Conservation (phyloP, 2,329 filamentous ascomycete genomes). For the Ascocoryne sarcoides region DNA sequence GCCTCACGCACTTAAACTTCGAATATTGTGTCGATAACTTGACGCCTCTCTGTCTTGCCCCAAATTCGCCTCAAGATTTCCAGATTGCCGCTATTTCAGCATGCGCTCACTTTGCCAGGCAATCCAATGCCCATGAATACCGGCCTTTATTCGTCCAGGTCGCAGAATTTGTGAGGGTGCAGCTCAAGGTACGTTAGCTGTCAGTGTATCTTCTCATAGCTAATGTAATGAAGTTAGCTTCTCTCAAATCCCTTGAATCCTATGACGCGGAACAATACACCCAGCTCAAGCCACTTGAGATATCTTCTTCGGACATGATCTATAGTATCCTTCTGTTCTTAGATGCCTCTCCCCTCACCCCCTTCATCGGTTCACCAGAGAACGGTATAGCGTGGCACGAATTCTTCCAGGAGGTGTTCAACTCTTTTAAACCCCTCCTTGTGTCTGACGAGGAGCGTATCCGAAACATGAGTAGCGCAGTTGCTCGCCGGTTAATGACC, state of each 20-base stretch:
- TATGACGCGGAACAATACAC: constrained; percentile 31
- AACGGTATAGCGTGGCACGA: constrained; percentile 29
- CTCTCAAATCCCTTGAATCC: constrained; percentile 19
- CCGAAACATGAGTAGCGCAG: constrained; percentile 21
- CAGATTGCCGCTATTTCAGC: constrained; percentile 55
- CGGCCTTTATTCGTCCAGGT: constrained; percentile 46
- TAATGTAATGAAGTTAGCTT: constrained; percentile 17
- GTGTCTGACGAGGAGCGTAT: constrained; percentile 27
- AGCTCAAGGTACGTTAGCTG: constrained; percentile 41
- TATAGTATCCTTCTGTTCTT: constrained; percentile 50
- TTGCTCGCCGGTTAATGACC: constrained; percentile 24
- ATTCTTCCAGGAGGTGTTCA: constrained; percentile 27
- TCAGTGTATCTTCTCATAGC: not conserved
- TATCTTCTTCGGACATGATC: constrained; percentile 35
- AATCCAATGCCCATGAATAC: constrained; percentile 41
- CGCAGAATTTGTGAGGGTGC: constrained; percentile 46
- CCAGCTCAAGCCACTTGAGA: constrained; percentile 34
- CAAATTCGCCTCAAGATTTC: constrained; percentile 48
- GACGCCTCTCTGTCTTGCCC: constrained; percentile 45
- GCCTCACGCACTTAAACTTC: constrained; percentile 52
- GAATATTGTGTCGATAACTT: constrained; percentile 49
- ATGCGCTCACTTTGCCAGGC: constrained; percentile 52
- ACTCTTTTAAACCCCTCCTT: constrained; percentile 25
- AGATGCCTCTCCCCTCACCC: constrained; percentile 41
- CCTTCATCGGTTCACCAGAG: constrained; percentile 36